Base-by-base conservation (phyloP, 2,329 filamentous ascomycete genomes). In the Calonectria hawksworthii region DNA sequence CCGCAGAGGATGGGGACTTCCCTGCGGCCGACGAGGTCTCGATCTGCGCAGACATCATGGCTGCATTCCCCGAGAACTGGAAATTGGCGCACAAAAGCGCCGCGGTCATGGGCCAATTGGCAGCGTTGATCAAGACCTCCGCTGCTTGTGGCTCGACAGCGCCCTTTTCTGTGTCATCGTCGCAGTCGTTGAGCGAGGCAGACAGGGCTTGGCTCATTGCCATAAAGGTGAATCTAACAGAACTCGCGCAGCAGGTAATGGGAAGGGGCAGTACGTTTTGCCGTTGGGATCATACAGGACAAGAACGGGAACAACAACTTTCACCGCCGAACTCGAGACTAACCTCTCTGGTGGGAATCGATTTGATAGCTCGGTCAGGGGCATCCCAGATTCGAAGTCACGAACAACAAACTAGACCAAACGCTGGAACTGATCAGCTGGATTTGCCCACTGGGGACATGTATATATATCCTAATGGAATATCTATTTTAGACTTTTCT, bases 1-100 rank as follows among this genome's bases (percentile, higher is more conserved):
- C 34, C 23, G 7, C 23, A 3, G 26, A 56, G 23, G 26, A 61
- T 65, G 52, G 75, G 63, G 67, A 74, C 1, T 83, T 82, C 54
- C 77, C 81, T 0, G 82, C 81, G 4, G 78, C 81, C 3, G 84
- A 86, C 16, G 85, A 86, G 59, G 78, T 86, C 1, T 74, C 79
- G 23, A 76, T 83, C 8, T 72, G 86, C 3, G 79, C 83, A 36
- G 79, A 78, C 41, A 83, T 86, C 36, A 81, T 86, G 18, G 82
- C 86, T 44, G 83, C 85, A 6, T 86, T 86, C 72, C 81, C 85
- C 0, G 79, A 81, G 16, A 79, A 77, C 34, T 87, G 85, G 85
- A 65, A 72, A 5, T 75, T 80, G 4, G 85, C 85, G 1, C 83
- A 82, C 18, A 83, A 82, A 21, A 83, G 82, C 13, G 83, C 83